Evolutionary conservation across 2,329 filamentous ascomycete genomes (phyloP), one percentile per base, ranked within the genome.

Genomic region (Pseudocercospora fijiensis): DNA sequence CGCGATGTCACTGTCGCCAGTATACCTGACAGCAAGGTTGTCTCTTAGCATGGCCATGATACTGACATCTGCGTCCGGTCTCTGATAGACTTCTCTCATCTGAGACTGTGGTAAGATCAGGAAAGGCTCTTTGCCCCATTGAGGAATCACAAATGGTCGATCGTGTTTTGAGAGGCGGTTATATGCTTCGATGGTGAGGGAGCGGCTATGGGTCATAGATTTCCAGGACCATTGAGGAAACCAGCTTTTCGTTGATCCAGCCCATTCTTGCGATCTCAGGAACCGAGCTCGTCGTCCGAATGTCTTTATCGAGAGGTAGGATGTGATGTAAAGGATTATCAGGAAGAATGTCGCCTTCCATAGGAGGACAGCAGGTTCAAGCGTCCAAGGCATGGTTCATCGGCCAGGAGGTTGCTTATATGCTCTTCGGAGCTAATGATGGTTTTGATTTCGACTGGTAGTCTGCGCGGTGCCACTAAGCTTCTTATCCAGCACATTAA

Each of bases 51-150:
- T 59, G 5, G 49, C 45, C 16, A 55, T 27, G 13, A 66, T 51
- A 26, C 67, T 60, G 24, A 70, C 60, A 10, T 67, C 62, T 10
- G 65, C 59, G 37, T 70, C 68, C 1, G 65, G 52, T 24, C 65
- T 63, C 22, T 60, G 49, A 2, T 69, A 26, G 9, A 69, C 43
- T 18, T 69, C 65, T 20, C 33, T 51, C 9, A 69, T 55, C 41
- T 62, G 60, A 4, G 55, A 56, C 1, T 60, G 59, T 10, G 68
- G 68, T 4, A 70, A 41, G 13, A 70, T 58, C 10, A 70, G 30
- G 11, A 62, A 45, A 7, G 65, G 63, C 8, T 64, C 52, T 4
- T 47, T 52, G 20, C 30, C 60, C 10, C 68, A 67, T n/a, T 67
- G 63, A 16, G 62, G 66, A 28, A 67, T 56, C 3, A 60, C 41